Conservation (phyloP, 2,329 filamentous ascomycete genomes). For the Corynespora cassiicola region DNA sequence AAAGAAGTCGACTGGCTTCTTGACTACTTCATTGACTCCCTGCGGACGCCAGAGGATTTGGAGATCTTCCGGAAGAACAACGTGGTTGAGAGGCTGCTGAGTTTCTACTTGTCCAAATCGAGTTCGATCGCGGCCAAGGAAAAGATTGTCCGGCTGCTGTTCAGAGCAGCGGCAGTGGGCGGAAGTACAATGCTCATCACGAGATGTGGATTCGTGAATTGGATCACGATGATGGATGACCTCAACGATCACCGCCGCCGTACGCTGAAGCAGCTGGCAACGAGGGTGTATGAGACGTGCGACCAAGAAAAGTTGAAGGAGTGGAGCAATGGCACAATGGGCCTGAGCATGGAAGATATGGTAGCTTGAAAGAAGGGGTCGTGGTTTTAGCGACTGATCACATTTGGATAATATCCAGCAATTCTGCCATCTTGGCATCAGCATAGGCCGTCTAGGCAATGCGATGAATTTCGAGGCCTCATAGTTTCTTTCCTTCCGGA, state of each 20-base stretch:
- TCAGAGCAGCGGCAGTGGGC: conserved; percentile 71
- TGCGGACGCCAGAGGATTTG: conserved; percentile 67
- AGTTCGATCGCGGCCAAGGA: conserved; percentile 66
- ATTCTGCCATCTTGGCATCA: no score
- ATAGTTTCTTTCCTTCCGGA: no score
- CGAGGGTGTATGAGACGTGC: conserved; percentile 68
- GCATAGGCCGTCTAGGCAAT: no score
- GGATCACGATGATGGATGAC: conserved; percentile 70
- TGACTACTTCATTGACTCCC: conserved; percentile 70
- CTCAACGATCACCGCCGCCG: conserved; percentile 55
- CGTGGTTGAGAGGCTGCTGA: conserved; percentile 78
- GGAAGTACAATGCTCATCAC: conserved; percentile 84
- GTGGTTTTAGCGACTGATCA: not conserved
- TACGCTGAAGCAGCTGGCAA: conserved; percentile 62
- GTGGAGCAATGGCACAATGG: conserved; percentile 65
- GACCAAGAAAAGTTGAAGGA: conserved; percentile 68
- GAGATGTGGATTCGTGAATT: conserved; percentile 74
- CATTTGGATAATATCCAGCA: no score
- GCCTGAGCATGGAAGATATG: conserved; percentile 1
- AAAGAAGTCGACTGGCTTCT: conserved; percentile 78
- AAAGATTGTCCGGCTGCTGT: conserved; percentile 68
- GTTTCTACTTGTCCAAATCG: conserved; percentile 71
- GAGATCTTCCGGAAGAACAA: conserved; percentile 64
- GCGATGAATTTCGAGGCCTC: no score
- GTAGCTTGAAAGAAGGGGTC: not conserved